phyloP scores from a whole-genome alignment of 192 early-diverging fungal species.

The Linnemannia hyalina region DNA sequence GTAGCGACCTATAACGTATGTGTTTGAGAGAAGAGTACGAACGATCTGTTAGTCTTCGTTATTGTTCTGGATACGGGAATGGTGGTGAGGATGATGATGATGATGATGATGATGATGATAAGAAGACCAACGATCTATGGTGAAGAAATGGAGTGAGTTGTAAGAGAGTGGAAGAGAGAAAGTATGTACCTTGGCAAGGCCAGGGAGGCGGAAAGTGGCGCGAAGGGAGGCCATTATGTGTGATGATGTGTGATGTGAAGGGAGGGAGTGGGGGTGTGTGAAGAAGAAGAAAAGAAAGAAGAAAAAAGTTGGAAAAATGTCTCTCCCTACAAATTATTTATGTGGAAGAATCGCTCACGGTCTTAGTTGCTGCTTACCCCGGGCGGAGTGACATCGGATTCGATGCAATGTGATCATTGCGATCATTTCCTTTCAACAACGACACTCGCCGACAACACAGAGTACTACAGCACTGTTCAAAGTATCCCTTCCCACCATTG shows the following conservation, averaged over 20 bases:
- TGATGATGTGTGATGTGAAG: not conserved
- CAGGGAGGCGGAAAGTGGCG: constrained; percentile 29
- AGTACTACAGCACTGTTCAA: not conserved
- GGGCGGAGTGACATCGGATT: constrained; percentile 16
- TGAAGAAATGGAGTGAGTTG: not conserved
- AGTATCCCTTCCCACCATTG: not conserved
- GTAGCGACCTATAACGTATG: constrained; percentile 17
- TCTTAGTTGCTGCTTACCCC: not conserved
- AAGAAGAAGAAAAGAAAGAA: not conserved
- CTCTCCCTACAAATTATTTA: not conserved
- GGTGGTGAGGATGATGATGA: not conserved
- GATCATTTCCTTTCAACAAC: not conserved
- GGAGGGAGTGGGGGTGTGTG: not conserved
- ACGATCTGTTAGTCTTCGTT: not conserved
- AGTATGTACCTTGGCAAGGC: constrained; percentile 31
- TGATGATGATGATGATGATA: not conserved
- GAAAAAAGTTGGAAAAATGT: constrained; percentile 6
- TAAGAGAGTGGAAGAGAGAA: not conserved
- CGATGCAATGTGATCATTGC: constrained; percentile 4
- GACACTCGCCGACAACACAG: too few species aligned
- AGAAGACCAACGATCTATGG: constrained; percentile 5
- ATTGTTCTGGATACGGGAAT: not conserved
- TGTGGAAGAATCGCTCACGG: not conserved
- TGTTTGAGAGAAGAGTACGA: not conserved
- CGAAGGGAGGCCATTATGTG: constrained; percentile 30